Conservation (phyloP, 1,284 basidiomycete genomes). For the Cerrena zonata region DNA sequence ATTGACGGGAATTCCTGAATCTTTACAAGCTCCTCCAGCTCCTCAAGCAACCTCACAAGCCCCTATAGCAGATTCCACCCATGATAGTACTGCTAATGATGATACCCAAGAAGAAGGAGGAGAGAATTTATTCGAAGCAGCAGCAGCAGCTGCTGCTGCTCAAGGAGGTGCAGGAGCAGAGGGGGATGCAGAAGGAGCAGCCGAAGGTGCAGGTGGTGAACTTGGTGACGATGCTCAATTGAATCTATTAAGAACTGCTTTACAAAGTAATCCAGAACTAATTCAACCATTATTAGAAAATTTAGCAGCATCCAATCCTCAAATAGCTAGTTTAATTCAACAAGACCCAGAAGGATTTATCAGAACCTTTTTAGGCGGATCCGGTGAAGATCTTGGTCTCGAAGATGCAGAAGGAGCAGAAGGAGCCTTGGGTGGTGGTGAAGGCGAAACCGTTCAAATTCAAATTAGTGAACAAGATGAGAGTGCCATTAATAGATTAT, state of each 20-base stretch:
- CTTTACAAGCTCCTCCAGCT: conserved; percentile 25
- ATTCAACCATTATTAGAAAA: no score
- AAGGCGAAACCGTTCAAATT: no score
- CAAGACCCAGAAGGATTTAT: conserved; percentile 67
- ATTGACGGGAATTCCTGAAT: conserved; percentile 80
- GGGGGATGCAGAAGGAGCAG: conserved; percentile 56
- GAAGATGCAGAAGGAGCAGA: conserved; percentile 79
- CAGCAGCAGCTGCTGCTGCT: conserved; percentile 31
- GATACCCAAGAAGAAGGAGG: no score
- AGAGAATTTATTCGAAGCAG: conserved; percentile 34
- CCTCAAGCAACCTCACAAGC: conserved; percentile 29
- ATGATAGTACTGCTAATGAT: no score
- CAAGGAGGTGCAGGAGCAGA: conserved; percentile 31
- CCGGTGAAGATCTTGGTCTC: conserved; percentile 55
- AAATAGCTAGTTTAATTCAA: conserved; percentile 59
- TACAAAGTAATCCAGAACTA: no score
- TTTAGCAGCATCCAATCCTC: no score
- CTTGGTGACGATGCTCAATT: no score
- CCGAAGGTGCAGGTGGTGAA: conserved; percentile 55
- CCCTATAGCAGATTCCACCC: conserved; percentile 26
- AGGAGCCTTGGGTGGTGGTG: conserved; percentile 77
- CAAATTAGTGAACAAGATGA: not conserved
- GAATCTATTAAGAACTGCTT: conserved; percentile 62
- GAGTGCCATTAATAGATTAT: conserved; percentile 41
- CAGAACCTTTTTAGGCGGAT: conserved; percentile 63